Percentiles rank a stretch among this genome's conserved stretches.
phyloP scores from a whole-genome alignment of 2,329 filamentous ascomycete species.

The Drechslera avenae region DNA sequence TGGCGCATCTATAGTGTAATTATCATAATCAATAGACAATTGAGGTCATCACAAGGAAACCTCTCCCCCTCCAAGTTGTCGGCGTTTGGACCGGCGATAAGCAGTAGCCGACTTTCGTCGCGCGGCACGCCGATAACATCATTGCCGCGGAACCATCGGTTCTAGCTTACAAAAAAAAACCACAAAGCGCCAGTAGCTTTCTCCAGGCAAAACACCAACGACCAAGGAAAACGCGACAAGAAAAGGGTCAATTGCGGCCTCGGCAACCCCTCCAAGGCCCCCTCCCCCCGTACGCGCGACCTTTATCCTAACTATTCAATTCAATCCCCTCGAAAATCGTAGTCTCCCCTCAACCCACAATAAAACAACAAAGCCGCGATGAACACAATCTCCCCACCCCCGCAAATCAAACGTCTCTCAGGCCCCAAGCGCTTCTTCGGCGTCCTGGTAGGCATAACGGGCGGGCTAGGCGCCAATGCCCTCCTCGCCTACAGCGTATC shows the following conservation, averaged over 20 bases:
- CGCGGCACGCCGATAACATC: slow-evolving; percentile 19
- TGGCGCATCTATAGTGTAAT: slow-evolving; percentile 13
- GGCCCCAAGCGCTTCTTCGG: slow-evolving; percentile 38
- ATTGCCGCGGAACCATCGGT: slow-evolving; percentile 13
- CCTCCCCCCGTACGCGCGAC: too few relatives aligned
- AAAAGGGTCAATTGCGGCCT: too few relatives aligned
- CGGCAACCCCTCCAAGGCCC: too few relatives aligned
- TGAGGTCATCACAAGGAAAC: too few relatives aligned
- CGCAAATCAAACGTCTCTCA: slow-evolving; percentile 38
- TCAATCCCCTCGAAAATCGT: background rate
- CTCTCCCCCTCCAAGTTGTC: background rate
- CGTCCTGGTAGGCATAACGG: slow-evolving; percentile 39
- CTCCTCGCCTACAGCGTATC: slow-evolving; percentile 44
- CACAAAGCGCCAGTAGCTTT: too few relatives aligned
- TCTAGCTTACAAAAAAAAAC: slow-evolving; percentile 27
- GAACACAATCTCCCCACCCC: slow-evolving; percentile 45
- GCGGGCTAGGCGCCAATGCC: slow-evolving; percentile 37
- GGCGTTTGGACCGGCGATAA: slow-evolving; percentile 3
- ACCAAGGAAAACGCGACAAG: too few relatives aligned
- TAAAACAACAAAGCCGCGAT: slow-evolving; percentile 17
- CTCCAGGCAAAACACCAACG: too few relatives aligned
- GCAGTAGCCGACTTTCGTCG: background rate
- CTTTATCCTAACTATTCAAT: background rate
- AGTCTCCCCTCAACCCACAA: background rate
- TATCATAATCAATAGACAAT: too few relatives aligned